Evolutionary conservation across 257 asterid species (phyloP), one percentile per base, ranked within the genome.

Genomic region (Solanum okadae): DNA sequence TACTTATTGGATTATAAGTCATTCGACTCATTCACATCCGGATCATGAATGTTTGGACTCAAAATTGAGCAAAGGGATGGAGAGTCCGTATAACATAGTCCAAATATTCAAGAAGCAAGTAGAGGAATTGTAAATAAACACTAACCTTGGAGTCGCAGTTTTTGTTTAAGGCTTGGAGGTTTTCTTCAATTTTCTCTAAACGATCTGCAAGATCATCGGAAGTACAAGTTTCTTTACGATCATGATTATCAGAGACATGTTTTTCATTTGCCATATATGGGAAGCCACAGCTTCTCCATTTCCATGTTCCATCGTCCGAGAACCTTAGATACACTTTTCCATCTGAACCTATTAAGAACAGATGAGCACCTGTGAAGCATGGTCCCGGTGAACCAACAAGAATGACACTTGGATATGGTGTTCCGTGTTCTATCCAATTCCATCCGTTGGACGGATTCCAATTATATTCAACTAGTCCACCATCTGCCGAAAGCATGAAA

Each of bases 361-460:
- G 75, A 9, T 93, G 92, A 13, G 87, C 88, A 52, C 92, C 95
- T 83, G 91, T 79, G 34, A 94, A 92, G 93, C 95, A 95, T n/a
- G 99, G 99, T 6, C 99, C 98, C 4, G 98, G 98, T 35, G 98
- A 93, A 27, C 99, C 98, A 35, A 92, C 94, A 34, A 95, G 86
- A 5, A 91, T 88, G 73, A 94, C 96, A 68, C 91, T 93, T 15
- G 90, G 90, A 68, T 76, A 72, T 12, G 98, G 98, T 3, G 94
- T 90, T 72, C 99, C 99, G 10, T 96, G 99, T 83, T 96, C 99
- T 35, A 96, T 90, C 99, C 98, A 96, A 84, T 93, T 88, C 98
- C 98, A 96, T 18, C 98, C 97, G 13, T 93, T 95, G 33, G 52
- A 46, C 13, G 92, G 72, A 71, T 92, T 91, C 98, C 98, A 95